These are phyloP conservation scores for Coriolopsis trogii DNA, from an alignment of 1,284 basidiomycete species.

Conservation along the genomic window DNA sequence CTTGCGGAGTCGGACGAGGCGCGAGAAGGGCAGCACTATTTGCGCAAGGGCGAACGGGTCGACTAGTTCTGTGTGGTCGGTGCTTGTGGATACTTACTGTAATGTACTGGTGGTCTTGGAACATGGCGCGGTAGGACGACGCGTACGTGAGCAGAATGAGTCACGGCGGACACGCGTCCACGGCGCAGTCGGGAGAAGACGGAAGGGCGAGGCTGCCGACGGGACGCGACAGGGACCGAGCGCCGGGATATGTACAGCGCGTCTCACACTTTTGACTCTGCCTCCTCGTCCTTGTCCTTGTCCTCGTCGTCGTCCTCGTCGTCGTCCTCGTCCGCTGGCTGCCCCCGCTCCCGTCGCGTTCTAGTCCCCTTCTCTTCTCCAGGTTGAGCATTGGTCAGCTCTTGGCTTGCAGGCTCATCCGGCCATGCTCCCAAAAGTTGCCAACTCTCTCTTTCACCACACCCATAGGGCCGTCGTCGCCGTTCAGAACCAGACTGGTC, in stretches of 20 bases:
- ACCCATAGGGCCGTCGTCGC: constrained; percentile 74
- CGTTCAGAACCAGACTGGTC: constrained; percentile 67
- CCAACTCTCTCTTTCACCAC: constrained; percentile 72
- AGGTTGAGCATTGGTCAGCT: constrained; percentile 14
- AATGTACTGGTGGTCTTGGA: too few relatives aligned
- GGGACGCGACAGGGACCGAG: too few relatives aligned
- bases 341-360: background rate
- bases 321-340: background rate
- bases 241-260: too few relatives aligned
- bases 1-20: constrained; percentile 20
- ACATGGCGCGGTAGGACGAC: too few relatives aligned
- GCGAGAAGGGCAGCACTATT: constrained; percentile 23
- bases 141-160: too few relatives aligned
- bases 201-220: too few relatives aligned
- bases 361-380: background rate
- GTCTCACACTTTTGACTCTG: too few relatives aligned
- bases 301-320: background rate
- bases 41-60: constrained; percentile 20
- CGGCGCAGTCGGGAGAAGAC: too few relatives aligned
- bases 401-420: constrained; percentile 16
- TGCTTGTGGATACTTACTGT: too few relatives aligned
- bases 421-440: constrained; percentile 79
- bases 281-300: background rate
- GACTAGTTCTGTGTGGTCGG: too few relatives aligned
- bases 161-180: too few relatives aligned